phyloP scores from a whole-genome alignment of 257 asterid genomes.

The Euphrasia confusa region DNA sequence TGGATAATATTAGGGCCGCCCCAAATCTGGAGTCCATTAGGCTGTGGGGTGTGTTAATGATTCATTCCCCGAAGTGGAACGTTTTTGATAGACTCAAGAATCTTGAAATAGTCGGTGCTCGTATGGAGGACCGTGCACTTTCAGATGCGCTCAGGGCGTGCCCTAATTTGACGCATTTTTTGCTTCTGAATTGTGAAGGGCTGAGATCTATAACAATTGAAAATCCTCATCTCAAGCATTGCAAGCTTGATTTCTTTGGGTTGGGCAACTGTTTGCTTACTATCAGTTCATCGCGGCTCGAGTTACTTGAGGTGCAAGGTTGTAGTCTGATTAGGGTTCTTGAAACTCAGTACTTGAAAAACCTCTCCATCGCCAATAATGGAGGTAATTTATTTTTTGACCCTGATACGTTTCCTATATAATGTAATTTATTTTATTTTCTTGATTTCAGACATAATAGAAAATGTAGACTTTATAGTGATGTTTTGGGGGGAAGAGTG shows the following conservation, averaged over 20 bases:
- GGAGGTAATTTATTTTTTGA: conserved; percentile 40
- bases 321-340: conserved; percentile 67
- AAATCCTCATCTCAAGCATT: conserved; percentile 57
- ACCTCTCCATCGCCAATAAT: conserved; percentile 72
- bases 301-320: conserved; percentile 83
- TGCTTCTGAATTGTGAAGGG: conserved; percentile 95
- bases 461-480: too few relatives aligned
- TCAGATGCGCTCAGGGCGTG: conserved; percentile 56
- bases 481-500: too few relatives aligned
- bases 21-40: conserved; percentile 68
- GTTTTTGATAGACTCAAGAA: conserved; percentile 55
- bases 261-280: conserved; percentile 60
- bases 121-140: conserved; percentile 63
- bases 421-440: too few relatives aligned
- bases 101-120: conserved; percentile 95
- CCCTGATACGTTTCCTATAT: neutral
- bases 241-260: conserved; percentile 82
- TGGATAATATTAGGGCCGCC: conserved; percentile 69
- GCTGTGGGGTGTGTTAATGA: conserved; percentile 92
- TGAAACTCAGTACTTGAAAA: conserved; percentile 49
- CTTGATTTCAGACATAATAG: too few relatives aligned
- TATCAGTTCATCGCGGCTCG: conserved; percentile 51
- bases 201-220: conserved; percentile 45
- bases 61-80: conserved; percentile 74
- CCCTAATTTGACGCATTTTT: conserved; percentile 61